Base-by-base conservation (phyloP, 768 basidiomycete genomes). In the Amanita molliuscula region DNA sequence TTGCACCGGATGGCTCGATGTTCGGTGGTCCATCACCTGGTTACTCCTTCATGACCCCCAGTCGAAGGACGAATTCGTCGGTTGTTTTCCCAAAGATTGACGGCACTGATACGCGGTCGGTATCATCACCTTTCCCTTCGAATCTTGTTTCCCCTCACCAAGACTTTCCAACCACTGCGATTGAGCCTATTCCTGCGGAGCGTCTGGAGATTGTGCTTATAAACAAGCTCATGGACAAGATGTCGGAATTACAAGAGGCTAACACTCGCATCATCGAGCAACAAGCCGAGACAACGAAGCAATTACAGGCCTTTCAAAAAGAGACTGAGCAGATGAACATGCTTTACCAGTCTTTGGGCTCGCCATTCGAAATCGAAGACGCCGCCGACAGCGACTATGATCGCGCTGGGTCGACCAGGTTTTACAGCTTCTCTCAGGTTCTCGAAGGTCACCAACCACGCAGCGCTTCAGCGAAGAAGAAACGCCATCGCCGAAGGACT, bases 161-260 rank as follows among this genome's bases (percentile, higher is more conserved):
- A 29, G 46, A 44, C 21, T 5, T 35, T 16, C 13, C 35, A 15
- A 28, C 26, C 13, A 47, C 31, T 36, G 38, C 8, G 8, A 29
- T 21, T 20, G n/a, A 15, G n/a, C 28, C 59, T 38, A 63, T 68
- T 61, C 66, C 70, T 53, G 63, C 69, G 37, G 51, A 52, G 60
- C 71, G 53, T 55, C 71, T 55, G 53, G 74, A 82, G 63, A 78
- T 72, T 55, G 67, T 63, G 55, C 70, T 91, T 47, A 75, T 90
- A n/a, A 69, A 78, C 8, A 82, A 87, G 60, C 75, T 91, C 6
- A 65, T 89, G 37, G 59, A 67, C 13, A 91, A 91, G 66, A 84
- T 91, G 45, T 71, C 74, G 42, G 88, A 91, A 60, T 72, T 91
- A 1, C 86, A 91, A 58, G 74, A 80, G 34, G 77, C 84, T 2